Evolutionary conservation across 2,329 filamentous ascomycete species (phyloP), one percentile per base, ranked within the genome.

Genomic region (Arthrobotrys sphaeroides): DNA sequence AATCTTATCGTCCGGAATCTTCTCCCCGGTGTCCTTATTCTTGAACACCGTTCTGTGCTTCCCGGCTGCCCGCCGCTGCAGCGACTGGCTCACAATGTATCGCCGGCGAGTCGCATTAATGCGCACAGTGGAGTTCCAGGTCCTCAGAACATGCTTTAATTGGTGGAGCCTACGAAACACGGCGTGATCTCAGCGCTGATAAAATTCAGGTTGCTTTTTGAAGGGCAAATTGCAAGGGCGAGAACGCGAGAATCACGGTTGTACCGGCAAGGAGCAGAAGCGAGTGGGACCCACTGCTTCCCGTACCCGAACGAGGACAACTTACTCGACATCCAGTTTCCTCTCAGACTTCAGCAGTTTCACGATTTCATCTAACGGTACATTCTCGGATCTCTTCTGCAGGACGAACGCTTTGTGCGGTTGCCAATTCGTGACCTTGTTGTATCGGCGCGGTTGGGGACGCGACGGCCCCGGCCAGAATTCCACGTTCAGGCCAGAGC

Each of bases 401-500:
- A 74, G 62, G 16, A 74, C 68, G 36, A 45, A 74, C 6, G 55
- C 53, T 18, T 74, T 74, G 47, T 74, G 67, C 10, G 70, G 70
- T 28, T 74, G 70, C 70, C 70, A 74, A 18, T 74, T 49, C 16
- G 70, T 65, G 55, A 55, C 40, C 57, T 74, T 74, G 62, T 57
- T 64, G 53, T 74, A 74, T 20, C 70, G 53, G 10, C 70, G 70
- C 20, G 70, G 62, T 38, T 74, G 70, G 9, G 61, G 53, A 26
- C 70, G 62, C 36, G 70, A 74, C 36, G 70, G 70, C 22, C 70
- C 70, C 45, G 62, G 53, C 70, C 70, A 74, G 62, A 74, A 68
- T 57, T 74, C 70, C 55, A 74, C 70, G 68, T 74, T 68, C 31
- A 73, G 36, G 0, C 9, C 18, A 43, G 40, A 22, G 9, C 16